Percentiles rank a stretch among this genome's conserved stretches.
phyloP scores from a whole-genome alignment of 2,329 filamentous ascomycete genomes.

The Colletotrichum coccodes region DNA sequence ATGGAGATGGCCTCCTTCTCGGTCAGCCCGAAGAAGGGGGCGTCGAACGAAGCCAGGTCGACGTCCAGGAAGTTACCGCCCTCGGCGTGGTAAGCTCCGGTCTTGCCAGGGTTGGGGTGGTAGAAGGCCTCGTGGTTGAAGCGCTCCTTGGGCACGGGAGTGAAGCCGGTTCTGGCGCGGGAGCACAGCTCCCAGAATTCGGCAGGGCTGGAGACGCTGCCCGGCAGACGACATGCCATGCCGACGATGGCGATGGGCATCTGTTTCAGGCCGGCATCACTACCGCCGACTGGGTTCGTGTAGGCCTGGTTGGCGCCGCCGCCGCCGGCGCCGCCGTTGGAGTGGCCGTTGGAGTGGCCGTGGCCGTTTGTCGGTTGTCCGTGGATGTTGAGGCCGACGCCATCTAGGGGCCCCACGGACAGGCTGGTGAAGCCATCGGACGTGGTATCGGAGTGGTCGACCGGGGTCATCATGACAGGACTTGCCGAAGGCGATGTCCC shows the following conservation, averaged over 20 bases:
- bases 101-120: conserved; percentile 55
- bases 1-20: conserved; percentile 61
- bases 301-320: conserved; percentile 17
- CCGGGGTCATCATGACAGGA: conserved; percentile 33
- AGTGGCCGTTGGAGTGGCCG: conserved; percentile 34
- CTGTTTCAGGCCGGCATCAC: conserved; percentile 37
- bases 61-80: conserved; percentile 55
- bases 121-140: conserved; percentile 56
- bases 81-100: conserved; percentile 40
- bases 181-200: conserved; percentile 58
- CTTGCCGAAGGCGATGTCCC: conserved; percentile 35
- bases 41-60: conserved; percentile 59
- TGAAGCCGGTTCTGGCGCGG: conserved; percentile 51
- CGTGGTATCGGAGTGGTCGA: conserved; percentile 32
- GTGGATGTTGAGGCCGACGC: conserved; percentile 25
- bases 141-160: conserved; percentile 54
- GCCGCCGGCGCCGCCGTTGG: conserved; percentile 28
- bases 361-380: conserved; percentile 29
- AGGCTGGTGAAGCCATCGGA: conserved; percentile 33
- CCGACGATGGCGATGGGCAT: conserved; percentile 58
- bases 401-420: conserved; percentile 32
- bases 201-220: conserved; percentile 50
- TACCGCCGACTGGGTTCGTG: conserved; percentile 26
- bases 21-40: conserved; percentile 63
- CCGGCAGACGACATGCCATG: conserved; percentile 58